These are phyloP conservation scores for Saccharomyces hybrid DNA, from an alignment of 1,139 yeast species.

Conservation along the genomic window DNA sequence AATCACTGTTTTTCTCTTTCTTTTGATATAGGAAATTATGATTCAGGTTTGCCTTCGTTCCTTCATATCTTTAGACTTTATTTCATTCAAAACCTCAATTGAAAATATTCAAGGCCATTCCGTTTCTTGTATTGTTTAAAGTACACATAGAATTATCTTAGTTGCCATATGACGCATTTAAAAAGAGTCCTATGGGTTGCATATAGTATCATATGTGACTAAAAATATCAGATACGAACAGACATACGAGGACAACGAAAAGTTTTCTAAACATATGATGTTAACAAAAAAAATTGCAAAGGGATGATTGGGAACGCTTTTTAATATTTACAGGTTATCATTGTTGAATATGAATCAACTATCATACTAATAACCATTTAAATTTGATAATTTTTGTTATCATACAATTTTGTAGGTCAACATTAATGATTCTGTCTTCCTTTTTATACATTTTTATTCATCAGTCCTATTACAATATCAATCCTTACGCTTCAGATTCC, in stretches of 20 bases:
- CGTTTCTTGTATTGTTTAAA: background rate
- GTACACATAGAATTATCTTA: background rate
- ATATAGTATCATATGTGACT: background rate
- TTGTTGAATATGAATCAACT: background rate
- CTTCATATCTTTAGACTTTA: background rate
- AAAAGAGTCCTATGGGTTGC: background rate
- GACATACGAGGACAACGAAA: background rate
- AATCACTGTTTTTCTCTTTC: background rate
- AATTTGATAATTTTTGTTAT: background rate
- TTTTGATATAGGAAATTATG: background rate
- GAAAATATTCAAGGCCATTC: background rate
- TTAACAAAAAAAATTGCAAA: background rate
- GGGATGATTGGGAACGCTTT: background rate
- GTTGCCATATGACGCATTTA: background rate
- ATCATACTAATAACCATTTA: background rate
- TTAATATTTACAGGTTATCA: background rate
- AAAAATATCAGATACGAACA: background rate
- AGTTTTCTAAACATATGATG: background rate
- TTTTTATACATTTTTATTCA: too few species aligned
- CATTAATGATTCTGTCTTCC: background rate
- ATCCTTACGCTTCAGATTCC: too few species aligned
- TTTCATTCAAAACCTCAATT: background rate
- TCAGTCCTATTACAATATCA: too few species aligned
- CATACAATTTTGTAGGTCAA: background rate
- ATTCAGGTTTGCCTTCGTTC: background rate